phyloP scores from a whole-genome alignment of 495 filamentous ascomycete genomes.

The Talaromyces thailandensis region DNA sequence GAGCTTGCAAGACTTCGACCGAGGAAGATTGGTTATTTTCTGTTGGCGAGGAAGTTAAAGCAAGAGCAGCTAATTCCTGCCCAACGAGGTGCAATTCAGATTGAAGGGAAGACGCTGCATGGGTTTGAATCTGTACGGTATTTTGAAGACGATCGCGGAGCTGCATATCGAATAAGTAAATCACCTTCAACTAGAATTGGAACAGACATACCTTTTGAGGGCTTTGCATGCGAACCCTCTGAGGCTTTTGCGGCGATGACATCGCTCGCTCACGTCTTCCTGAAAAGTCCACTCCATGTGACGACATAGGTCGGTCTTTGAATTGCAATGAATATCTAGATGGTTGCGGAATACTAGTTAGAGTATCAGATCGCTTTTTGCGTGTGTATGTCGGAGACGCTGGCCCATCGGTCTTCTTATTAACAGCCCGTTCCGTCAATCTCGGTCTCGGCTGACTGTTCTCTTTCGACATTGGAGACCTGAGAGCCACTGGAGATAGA shows the following conservation, averaged over 20 bases:
- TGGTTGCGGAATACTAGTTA: conserved; percentile 40
- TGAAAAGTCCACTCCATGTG: conserved; percentile 23
- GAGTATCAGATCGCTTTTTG: conserved; percentile 40
- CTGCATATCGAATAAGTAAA: conserved; percentile 12
- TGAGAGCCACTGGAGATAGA: conserved; percentile 28
- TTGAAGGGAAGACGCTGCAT: conserved; percentile 59
- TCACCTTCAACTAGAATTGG: background rate
- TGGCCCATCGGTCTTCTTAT: conserved; percentile 27
- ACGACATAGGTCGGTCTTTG: conserved; percentile 41
- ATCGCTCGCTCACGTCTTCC: conserved; percentile 24
- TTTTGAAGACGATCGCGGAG: conserved; percentile 79
- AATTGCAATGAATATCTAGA: conserved; percentile 29
- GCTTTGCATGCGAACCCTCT: conserved; percentile 77
- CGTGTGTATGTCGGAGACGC: conserved; percentile 32
- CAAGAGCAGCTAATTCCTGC: conserved; percentile 65
- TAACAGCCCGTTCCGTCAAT: conserved; percentile 23
- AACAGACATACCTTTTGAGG: conserved; percentile 57
- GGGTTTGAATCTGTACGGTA: conserved; percentile 64
- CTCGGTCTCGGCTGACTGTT: conserved; percentile 35
- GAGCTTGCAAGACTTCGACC: conserved; percentile 36
- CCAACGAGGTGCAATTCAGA: conserved; percentile 74
- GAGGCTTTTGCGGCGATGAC: conserved; percentile 33
- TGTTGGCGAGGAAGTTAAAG: conserved; percentile 22
- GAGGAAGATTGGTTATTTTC: conserved; percentile 15
- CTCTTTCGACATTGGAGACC: conserved; percentile 48